Conservation (phyloP, 2,329 filamentous ascomycete species). For the Fusarium sp. region DNA sequence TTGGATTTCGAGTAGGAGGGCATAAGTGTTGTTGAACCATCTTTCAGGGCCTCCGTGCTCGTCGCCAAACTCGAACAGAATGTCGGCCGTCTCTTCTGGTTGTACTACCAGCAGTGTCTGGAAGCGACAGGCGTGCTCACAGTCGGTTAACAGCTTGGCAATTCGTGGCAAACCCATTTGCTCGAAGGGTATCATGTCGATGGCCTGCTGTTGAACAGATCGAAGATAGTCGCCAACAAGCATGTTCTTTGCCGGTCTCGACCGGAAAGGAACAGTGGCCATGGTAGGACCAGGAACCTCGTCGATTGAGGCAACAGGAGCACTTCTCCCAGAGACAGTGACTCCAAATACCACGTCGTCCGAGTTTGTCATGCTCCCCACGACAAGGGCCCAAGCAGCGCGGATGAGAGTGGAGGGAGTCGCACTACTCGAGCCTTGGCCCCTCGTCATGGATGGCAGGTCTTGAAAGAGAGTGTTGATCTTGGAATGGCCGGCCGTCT, state of each 20-base stretch:
- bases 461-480: not conserved
- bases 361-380: constrained; percentile 51
- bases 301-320: constrained; percentile 35
- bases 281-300: constrained; percentile 48
- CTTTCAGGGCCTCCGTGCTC: not conserved
- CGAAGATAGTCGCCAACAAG: constrained; percentile 56
- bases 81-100: not conserved
- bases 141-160: constrained; percentile 11
- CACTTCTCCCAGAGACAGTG: constrained; percentile 54
- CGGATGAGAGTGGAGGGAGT: constrained; percentile 27
- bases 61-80: not conserved
- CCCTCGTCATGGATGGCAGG: constrained; percentile 58
- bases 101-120: constrained; percentile 21
- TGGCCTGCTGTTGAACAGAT: constrained; percentile 30
- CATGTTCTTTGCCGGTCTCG: constrained; percentile 41
- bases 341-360: constrained; percentile 57
- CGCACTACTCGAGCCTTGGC: constrained; percentile 45
- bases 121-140: constrained; percentile 9
- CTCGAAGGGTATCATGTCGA: constrained; percentile 30
- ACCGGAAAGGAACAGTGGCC: constrained; percentile 44
- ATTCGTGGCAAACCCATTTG: constrained; percentile 37
- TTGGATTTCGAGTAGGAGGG: constrained; percentile 4
- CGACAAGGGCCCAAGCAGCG: constrained; percentile 65
- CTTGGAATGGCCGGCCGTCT: not conserved
- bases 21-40: not conserved